Conservation (phyloP, 2,329 filamentous ascomycete genomes). For the Lachnellula subtilissima region DNA sequence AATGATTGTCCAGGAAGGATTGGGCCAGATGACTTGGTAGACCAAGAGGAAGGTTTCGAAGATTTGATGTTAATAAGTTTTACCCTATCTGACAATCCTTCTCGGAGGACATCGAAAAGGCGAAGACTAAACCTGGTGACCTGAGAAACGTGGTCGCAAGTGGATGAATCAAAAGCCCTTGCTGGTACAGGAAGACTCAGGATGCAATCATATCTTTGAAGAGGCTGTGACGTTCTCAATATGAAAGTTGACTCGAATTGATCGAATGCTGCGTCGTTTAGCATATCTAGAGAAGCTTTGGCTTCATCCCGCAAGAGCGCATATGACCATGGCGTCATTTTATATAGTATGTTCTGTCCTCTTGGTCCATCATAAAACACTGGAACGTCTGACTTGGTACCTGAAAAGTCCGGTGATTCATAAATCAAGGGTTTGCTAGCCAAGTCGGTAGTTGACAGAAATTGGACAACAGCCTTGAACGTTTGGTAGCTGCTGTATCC, state of each 20-base stretch:
- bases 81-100: slow-evolving; percentile 71
- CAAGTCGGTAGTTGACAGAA: slow-evolving; percentile 70
- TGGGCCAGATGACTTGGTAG: slow-evolving; percentile 38
- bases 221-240: slow-evolving; percentile 47
- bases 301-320: slow-evolving; percentile 69
- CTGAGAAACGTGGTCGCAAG: slow-evolving; percentile 27
- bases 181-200: slow-evolving; percentile 25
- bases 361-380: slow-evolving; percentile 73
- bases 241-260: slow-evolving; percentile 88
- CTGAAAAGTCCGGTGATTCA: slow-evolving; percentile 37
- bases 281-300: slow-evolving; percentile 64
- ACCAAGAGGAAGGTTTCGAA: slow-evolving; percentile 40
- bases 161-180: slow-evolving; percentile 1
- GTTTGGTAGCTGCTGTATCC: slow-evolving; percentile 88
- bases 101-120: slow-evolving; percentile 60
- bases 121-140: slow-evolving; percentile 42
- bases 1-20: slow-evolving; percentile 38
- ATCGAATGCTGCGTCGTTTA: slow-evolving; percentile 69
- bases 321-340: slow-evolving; percentile 86
- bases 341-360: slow-evolving; percentile 78
- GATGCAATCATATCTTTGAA: slow-evolving; percentile 52
- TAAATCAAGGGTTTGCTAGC: slow-evolving; percentile 58
- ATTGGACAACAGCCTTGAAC: slow-evolving; percentile 92
- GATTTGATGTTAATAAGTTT: slow-evolving; percentile 59
- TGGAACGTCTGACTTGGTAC: slow-evolving; percentile 49